Conservation (phyloP, 2,329 filamentous ascomycete genomes). For the Setomelanomma holmii region DNA sequence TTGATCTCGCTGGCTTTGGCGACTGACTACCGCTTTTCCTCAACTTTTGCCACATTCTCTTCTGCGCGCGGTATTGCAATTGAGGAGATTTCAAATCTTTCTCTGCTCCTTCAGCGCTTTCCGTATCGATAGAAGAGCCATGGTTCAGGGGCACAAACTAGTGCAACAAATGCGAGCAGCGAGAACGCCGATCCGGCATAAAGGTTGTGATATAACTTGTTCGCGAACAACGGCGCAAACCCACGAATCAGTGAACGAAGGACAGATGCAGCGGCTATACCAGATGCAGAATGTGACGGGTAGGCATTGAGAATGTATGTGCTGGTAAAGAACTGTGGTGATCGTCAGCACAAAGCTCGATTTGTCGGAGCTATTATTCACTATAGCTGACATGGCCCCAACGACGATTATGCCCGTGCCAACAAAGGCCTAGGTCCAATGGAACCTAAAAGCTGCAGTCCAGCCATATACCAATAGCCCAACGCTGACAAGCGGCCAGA, state of each 20-base stretch:
- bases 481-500: constrained; percentile 24
- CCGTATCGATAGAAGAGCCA: not conserved
- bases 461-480: constrained; percentile 42
- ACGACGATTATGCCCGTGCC: constrained; percentile 19
- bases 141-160: not conserved
- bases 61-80: too few species aligned
- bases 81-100: too few species aligned
- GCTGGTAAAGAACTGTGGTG: not conserved
- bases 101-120: not conserved
- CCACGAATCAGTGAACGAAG: not conserved
- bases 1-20: not conserved
- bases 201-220: not conserved
- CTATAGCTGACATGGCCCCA: not conserved
- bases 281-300: not conserved
- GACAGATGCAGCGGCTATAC: not conserved
- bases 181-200: not conserved
- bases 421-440: constrained; percentile 38
- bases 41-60: not conserved
- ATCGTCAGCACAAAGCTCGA: not conserved
- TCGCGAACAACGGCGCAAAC: not conserved
- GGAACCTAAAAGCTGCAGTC: constrained; percentile 25
- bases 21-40: not conserved
- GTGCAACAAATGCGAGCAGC: not conserved
- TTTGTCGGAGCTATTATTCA: not conserved
- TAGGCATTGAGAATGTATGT: not conserved